Base-by-base conservation (phyloP, 1,284 basidiomycete genomes). In the Xerocomus amazonicus region DNA sequence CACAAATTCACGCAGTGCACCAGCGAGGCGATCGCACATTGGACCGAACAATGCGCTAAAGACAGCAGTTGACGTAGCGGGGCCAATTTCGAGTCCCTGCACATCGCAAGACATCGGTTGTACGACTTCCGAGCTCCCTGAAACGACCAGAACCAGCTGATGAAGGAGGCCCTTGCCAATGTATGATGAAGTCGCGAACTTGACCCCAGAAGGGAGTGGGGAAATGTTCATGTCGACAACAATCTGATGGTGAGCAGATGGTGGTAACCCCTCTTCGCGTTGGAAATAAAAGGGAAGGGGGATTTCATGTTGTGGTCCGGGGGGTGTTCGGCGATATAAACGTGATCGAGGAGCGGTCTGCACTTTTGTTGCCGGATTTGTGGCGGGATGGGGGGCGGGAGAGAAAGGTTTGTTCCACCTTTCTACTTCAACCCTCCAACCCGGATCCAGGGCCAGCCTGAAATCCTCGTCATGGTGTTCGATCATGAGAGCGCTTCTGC, bases 161-260 rank as follows among this genome's bases (percentile, higher is more conserved):
- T 76, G 65, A 7, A 90, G 74, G 61, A 75, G 71, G 2, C 84
- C 83, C 50, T 71, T 77, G 19, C 74, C 75, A 26, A 83, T 72
- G 56, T 80, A 84, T 3, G 80, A 79, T 14, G 67, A 63, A 2
- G 61, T 39, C 2, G 66, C 65, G 57, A 87, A 81, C 35, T 72
- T 69, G 39, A 79, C 62, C 2, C 82, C 81, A 2, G 76, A 68
- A 17, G 72, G 71, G 14, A 85, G 62, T n/a, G 68, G 65, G 9
- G 64, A 59, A 9, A 84, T 74, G 37, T 73, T 71, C 55, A 79
- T 74, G 56, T 87, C 81, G 34, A 70, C 55, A 26, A 68, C 65
- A 47, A 78, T 56, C 12, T 61, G 55, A 7, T 48, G 63, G 32
- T 47, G 52, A 39, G 41, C 28, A 9, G 39, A 39, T 34, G 36